Evolutionary conservation across 495 filamentous ascomycete genomes (phyloP).

Genomic region (Apodospora peruviana): DNA sequence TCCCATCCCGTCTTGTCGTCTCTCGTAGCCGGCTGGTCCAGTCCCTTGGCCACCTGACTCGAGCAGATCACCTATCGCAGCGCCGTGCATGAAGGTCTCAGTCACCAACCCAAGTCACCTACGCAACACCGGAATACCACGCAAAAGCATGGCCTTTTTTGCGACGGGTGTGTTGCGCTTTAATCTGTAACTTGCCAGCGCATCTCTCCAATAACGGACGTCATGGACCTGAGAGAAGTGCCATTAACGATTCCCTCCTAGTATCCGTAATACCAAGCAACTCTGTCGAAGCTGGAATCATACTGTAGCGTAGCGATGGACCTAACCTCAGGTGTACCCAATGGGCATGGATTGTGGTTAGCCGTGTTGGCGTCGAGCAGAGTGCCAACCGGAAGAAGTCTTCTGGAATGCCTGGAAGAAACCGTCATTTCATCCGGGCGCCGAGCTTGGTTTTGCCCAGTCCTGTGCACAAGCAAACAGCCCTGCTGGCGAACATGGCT

Average conservation of each 20-base stretch:
- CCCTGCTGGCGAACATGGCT: no score
- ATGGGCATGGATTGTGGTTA: no score
- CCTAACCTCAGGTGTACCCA: no score
- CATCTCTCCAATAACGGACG: slow-evolving; percentile 16
- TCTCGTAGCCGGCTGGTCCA: neutral
- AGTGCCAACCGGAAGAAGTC: slow-evolving; percentile 17
- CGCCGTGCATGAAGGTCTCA: neutral
- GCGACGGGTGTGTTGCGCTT: slow-evolving; percentile 3
- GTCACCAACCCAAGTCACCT: neutral
- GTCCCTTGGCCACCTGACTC: neutral
- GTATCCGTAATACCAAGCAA: neutral
- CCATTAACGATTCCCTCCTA: no score
- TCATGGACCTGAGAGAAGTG: slow-evolving; percentile 14
- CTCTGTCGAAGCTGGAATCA: no score
- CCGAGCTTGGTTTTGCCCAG: slow-evolving; percentile 7
- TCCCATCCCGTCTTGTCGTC: neutral
- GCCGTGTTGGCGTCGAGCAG: no score
- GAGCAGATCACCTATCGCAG: neutral
- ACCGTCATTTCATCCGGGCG: neutral
- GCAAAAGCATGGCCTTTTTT: neutral
- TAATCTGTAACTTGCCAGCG: slow-evolving; percentile 16
- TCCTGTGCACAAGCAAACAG: no score
- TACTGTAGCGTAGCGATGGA: no score
- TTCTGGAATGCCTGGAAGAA: slow-evolving; percentile 16
- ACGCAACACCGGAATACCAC: neutral